Evolutionary conservation across 345 rosid genomes (phyloP), one percentile per base, ranked within the genome.

Genomic region (Populus euphratica): DNA sequence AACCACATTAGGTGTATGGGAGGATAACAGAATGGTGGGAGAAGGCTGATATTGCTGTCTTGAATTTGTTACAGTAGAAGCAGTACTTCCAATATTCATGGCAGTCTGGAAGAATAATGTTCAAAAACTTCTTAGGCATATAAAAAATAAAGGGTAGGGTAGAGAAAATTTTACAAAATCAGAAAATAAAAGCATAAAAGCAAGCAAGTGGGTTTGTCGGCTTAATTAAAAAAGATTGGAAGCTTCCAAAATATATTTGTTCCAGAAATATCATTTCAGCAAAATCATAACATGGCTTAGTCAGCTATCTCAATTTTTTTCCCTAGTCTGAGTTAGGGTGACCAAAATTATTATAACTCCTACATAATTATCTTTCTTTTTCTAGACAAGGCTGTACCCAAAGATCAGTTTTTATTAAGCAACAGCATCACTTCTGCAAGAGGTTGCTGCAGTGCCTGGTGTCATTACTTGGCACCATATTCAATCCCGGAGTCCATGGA

Each of bases 11-110:
- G 86, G 81, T 61, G 80, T 47, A 73, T 84, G 88, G 36, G 91
- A 69, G 73, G 83, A 74, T 33, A 79, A 73, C 50, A 92, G 87
- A 41, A 83, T 74, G 27, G 81, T 49, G 36, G 81, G 78, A 49
- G 89, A 43, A 71, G 87, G 64, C 73, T 81, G 86, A 41, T 87
- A 84, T 50, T 78, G 85, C 72, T 79, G 88, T 67, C 83, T 79
- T 68, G 82, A 80, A 77, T 69, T 86, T 43, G 80, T 74, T 27
- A 75, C 69, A 82, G 38, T 84, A 43, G 85, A 68, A 31, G 85
- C 73, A 70, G 69, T 81, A 73, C 81, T 87, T 80, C 93, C 89
- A 21, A 83, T 49, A 78, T 63, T 85, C 76, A 81, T 62, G 61
- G 87, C 82, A 1, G 83, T 76, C 92, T 89, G 84, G 82, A 86